phyloP scores from a whole-genome alignment of 306 rosid species.

The Biancaea sappan region DNA sequence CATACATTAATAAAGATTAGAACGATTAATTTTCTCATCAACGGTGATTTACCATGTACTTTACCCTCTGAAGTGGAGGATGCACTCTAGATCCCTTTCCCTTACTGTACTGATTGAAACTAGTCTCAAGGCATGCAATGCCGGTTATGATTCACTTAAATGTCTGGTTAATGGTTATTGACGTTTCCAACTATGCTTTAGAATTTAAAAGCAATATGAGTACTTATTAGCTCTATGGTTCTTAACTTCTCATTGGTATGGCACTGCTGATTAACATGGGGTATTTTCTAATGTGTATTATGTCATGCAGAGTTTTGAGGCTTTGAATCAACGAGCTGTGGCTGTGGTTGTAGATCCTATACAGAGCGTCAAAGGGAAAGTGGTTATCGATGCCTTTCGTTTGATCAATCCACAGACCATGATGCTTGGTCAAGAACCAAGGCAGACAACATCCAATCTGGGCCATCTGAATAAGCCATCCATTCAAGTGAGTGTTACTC shows the following conservation, averaged over 20 bases:
- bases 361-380: slow-evolving; percentile 97
- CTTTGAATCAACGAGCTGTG: slow-evolving; percentile 93
- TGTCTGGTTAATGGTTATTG: no score
- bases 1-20: no score
- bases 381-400: slow-evolving; percentile 96
- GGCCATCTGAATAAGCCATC: slow-evolving; percentile 98
- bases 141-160: no score
- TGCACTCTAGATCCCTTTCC: no score
- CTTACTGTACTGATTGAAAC: slow-evolving; percentile 8
- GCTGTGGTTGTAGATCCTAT: slow-evolving; percentile 99
- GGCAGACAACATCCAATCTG: slow-evolving; percentile 92
- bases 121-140: slow-evolving; percentile 12
- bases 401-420: slow-evolving; percentile 93
- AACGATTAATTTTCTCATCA: no score
- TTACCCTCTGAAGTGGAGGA: no score
- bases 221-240: background rate
- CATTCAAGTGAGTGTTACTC: slow-evolving; percentile 66
- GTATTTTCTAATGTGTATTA: slow-evolving; percentile 3
- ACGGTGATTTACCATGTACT: no score
- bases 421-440: slow-evolving; percentile 99
- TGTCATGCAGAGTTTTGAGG: slow-evolving; percentile 83
- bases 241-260: background rate
- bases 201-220: background rate
- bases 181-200: background rate
- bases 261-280: slow-evolving; percentile 2